Percentiles rank a stretch among this genome's conserved stretches.
Evolutionary conservation across 2,329 filamentous ascomycete genomes (phyloP).

Genomic region (Arthrobotrys pseudoclavata): DNA sequence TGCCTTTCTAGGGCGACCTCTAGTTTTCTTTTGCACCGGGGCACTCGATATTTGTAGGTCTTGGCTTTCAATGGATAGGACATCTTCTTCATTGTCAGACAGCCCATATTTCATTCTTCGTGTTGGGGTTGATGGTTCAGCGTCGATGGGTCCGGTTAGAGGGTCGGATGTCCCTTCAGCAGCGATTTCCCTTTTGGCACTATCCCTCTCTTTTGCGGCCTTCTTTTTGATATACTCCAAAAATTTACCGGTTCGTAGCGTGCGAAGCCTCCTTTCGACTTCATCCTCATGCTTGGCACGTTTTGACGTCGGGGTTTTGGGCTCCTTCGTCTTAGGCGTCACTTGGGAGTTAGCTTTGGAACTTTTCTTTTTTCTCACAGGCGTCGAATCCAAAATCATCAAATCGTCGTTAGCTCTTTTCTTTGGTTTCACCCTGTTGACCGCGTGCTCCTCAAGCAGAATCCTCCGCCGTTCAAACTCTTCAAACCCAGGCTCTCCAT

Average conservation of each 20-base stretch:
- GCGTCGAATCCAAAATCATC: constrained; percentile 11
- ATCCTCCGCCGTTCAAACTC: constrained; percentile 41
- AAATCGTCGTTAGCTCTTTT: constrained; percentile 14
- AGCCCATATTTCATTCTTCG: constrained; percentile 30
- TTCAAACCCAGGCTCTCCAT: constrained; percentile 61
- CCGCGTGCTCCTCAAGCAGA: constrained; percentile 36
- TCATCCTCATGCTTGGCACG: constrained; percentile 23
- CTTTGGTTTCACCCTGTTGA: constrained; percentile 5
- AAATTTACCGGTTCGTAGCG: constrained; percentile 51
- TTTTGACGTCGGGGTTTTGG: constrained; percentile 34
- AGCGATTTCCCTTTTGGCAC: constrained; percentile 15
- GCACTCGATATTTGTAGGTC: constrained; percentile 13
- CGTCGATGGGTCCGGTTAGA: neutral
- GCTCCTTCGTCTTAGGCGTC: constrained; percentile 34
- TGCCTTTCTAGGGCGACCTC: constrained; percentile 31
- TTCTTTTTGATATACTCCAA: constrained; percentile 44
- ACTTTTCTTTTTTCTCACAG: constrained; percentile 30
- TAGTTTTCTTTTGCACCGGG: constrained; percentile 26
- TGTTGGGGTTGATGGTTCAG: neutral
- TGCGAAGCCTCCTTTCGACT: constrained; percentile 49
- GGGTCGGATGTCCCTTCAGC: neutral
- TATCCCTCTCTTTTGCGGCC: constrained; percentile 13
- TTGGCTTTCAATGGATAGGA: constrained; percentile 5
- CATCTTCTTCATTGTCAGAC: constrained; percentile 52
- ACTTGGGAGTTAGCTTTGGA: constrained; percentile 17